Percentiles rank a stretch among this genome's conserved stretches.
phyloP scores from a whole-genome alignment of 1,284 basidiomycete species.

The Fomitopsis palustris region DNA sequence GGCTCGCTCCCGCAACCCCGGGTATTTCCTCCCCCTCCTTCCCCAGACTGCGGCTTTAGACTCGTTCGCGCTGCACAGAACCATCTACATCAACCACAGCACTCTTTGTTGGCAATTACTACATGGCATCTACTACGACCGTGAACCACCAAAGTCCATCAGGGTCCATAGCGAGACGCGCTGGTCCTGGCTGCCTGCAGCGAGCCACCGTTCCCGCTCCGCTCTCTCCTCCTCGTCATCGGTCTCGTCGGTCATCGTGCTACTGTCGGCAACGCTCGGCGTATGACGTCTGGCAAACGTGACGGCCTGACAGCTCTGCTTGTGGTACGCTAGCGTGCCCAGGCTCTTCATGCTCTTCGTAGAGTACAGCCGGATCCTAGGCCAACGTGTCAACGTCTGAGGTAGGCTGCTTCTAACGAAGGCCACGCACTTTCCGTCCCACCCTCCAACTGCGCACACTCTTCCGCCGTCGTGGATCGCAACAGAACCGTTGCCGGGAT shows the following conservation, averaged over 20 bases:
- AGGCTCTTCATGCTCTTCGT: conserved; percentile 74
- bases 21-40: not conserved
- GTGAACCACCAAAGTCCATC: conserved; percentile 49
- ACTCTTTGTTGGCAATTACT: no score
- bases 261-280: not conserved
- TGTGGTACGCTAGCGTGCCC: conserved; percentile 79
- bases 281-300: conserved; percentile 50
- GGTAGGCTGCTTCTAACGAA: not conserved
- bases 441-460: conserved; percentile 81
- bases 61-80: not conserved
- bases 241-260: conserved; percentile 39
- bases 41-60: not conserved
- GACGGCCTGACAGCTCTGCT: conserved; percentile 66
- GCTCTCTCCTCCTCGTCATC: conserved; percentile 48
- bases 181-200: conserved; percentile 70
- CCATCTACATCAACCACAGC: no score
- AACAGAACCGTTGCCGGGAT: conserved; percentile 74
- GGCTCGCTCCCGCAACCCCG: not conserved
- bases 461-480: conserved; percentile 72
- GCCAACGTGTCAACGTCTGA: not conserved
- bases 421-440: conserved; percentile 78
- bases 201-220: conserved; percentile 62
- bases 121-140: not conserved
- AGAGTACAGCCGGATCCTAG: conserved; percentile 75
- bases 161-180: conserved; percentile 78